Conservation (phyloP, 495 filamentous ascomycete species). For the Parathielavia appendiculata region DNA sequence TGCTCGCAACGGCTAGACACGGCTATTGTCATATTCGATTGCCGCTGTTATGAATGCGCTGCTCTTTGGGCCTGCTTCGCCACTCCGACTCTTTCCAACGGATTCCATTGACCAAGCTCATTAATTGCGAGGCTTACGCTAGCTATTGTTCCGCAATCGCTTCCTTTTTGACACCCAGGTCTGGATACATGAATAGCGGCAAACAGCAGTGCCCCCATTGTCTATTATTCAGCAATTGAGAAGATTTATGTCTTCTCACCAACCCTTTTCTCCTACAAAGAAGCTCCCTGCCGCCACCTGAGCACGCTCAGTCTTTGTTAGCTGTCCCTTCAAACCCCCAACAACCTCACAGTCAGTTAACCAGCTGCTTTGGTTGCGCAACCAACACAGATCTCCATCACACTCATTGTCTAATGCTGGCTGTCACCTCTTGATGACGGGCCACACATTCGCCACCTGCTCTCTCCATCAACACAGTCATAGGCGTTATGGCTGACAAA, state of each 20-base stretch:
- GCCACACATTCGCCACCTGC: conserved; percentile 20
- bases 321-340: neutral
- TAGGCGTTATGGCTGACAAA: conserved; percentile 24
- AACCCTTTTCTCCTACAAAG: conserved; percentile 3
- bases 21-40: neutral
- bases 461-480: conserved; percentile 19
- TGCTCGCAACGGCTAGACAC: neutral
- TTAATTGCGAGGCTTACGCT: conserved; percentile 6
- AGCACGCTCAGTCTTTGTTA: conserved; percentile 2
- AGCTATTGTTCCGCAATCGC: neutral
- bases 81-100: conserved; percentile 25
- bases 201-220: conserved; percentile 8
- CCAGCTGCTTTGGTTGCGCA: conserved; percentile 6
- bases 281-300: neutral
- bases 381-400: neutral
- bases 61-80: conserved; percentile 3
- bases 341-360: neutral
- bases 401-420: neutral
- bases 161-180: too few relatives aligned
- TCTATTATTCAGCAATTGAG: conserved; percentile 21
- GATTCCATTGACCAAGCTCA: conserved; percentile 23
- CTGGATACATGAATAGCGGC: conserved; percentile 18
- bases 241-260: conserved; percentile 5
- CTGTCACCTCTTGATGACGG: conserved; percentile 16
- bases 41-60: neutral